Conservation (phyloP, 2,329 filamentous ascomycete species). For the Aspergillus tanneri region DNA sequence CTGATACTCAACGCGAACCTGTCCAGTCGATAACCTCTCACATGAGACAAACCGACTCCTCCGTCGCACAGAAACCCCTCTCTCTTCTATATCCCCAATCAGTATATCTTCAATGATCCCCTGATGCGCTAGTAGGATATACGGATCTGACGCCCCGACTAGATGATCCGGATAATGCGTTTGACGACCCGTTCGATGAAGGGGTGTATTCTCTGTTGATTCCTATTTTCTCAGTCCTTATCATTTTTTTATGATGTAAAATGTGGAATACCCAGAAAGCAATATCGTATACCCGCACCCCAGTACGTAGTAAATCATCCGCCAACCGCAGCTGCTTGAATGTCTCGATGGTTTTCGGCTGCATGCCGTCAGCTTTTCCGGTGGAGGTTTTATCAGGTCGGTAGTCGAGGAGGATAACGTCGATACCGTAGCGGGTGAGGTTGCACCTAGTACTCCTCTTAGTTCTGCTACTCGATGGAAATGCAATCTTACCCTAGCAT, state of each 20-base stretch:
- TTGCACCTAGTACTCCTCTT: slow-evolving; percentile 45
- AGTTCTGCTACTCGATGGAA: background rate
- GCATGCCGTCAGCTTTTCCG: slow-evolving; percentile 69
- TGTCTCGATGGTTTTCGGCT: slow-evolving; percentile 77
- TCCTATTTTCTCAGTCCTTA: slow-evolving; percentile 16
- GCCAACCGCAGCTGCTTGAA: slow-evolving; percentile 71
- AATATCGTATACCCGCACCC: slow-evolving; percentile 71
- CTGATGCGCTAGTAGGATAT: slow-evolving; percentile 62
- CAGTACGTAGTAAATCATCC: slow-evolving; percentile 65
- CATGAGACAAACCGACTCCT: slow-evolving; percentile 63
- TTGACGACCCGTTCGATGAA: slow-evolving; percentile 64
- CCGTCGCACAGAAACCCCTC: slow-evolving; percentile 62
- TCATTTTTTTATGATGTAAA: background rate
- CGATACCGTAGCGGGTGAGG: slow-evolving; percentile 65
- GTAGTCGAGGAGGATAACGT: slow-evolving; percentile 66
- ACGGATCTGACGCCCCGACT: slow-evolving; percentile 54
- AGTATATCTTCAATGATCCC: slow-evolving; percentile 73
- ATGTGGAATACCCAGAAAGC: slow-evolving; percentile 63
- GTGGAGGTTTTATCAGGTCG: slow-evolving; percentile 66
- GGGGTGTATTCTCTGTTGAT: slow-evolving; percentile 48
- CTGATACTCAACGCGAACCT: slow-evolving; percentile 46
- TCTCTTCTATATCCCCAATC: slow-evolving; percentile 65
- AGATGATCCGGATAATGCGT: slow-evolving; percentile 61
- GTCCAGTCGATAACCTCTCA: slow-evolving; percentile 34
- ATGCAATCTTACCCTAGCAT: slow-evolving; percentile 40